A percentile compares a stretch with the other conserved stretches of the same genome.
Evolutionary conservation across 345 rosid genomes (phyloP).

Genomic region (Raphanus raphanistrum): DNA sequence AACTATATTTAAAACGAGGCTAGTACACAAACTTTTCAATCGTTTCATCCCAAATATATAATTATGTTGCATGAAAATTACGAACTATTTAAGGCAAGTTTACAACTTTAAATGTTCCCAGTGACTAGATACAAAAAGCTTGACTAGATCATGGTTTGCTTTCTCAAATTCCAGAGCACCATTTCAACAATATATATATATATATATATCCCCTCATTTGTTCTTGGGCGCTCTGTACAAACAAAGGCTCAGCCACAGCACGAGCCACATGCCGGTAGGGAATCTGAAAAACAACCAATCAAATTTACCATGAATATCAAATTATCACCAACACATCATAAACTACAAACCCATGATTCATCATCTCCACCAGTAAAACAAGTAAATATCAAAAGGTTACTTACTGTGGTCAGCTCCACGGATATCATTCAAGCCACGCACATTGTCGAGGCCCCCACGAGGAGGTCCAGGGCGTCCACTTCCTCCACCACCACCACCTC

Average conservation of each 20-base stretch:
- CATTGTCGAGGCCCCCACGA: constrained; percentile 72
- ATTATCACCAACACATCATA: background rate
- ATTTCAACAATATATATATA: background rate
- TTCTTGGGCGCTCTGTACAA: background rate
- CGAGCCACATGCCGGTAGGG: constrained; percentile 41
- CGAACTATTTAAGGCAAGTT: background rate
- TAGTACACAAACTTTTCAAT: background rate
- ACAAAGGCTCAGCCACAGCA: constrained; percentile 32
- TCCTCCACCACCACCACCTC: constrained; percentile 38
- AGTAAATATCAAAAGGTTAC: constrained; percentile 5
- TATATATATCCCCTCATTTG: background rate
- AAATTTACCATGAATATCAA: background rate
- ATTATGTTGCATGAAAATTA: background rate
- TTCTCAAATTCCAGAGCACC: background rate
- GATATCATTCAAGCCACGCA: constrained; percentile 37
- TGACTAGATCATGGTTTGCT: background rate
- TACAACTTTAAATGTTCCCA: background rate
- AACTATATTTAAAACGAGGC: background rate
- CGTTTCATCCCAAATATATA: background rate
- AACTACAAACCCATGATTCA: background rate
- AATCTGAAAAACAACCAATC: constrained; percentile 30
- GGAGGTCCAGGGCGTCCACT: constrained; percentile 74
- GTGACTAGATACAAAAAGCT: background rate
- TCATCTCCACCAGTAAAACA: background rate
- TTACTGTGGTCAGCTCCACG: constrained; percentile 47